Evolutionary conservation across 2,329 filamentous ascomycete species (phyloP), one percentile per base, ranked within the genome.

Genomic region (Colletotrichum musicola): DNA sequence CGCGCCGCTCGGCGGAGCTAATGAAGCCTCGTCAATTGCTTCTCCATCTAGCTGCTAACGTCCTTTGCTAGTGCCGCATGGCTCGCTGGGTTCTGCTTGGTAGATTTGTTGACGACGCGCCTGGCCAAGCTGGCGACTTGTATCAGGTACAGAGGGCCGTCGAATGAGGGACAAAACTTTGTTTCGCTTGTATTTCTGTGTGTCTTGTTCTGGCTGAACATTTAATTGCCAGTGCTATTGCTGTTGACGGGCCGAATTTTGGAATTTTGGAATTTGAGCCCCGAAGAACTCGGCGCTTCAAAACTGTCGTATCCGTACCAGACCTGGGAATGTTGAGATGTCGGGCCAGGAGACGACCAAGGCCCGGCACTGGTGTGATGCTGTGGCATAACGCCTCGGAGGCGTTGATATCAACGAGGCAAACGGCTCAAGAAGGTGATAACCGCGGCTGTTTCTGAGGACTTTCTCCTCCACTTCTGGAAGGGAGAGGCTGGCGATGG

Each of bases 1-100:
- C 40, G 40, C 40, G 40, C 40, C 40, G 40, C 40, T 42, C 40
- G 27, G 40, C 50, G 49, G 63, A 62, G 35, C n/a, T 14, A 9
- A 30, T 10, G n/a, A 22, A 44, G 13, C 22, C 42, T 56, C 16
- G 25, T 47, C 18, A 16, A 35, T 51, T 56, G 60, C 30, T 38
- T 51, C 47, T 42, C 22, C 44, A 18, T 20, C 40, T 14, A 16
- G 42, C 22, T 53, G 42, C 30, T 55, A 5, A 30, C 30, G 18
- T 3, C 22, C 50, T 20, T 56, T 27, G 12, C 38, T 68, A 50
- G 62, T 35, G 61, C 27, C 42, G 42, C 42, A 13, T 14, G 12
- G 38, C 27, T 46, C 18, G 61, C 62, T 25, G 56, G 55, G 65
- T 65, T 68, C 55, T 60, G 65, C 62, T 64, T 65, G 61, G 20